Base-by-base conservation (phyloP, 225 moss, liverwort and hornwort genomes). In the Takakia lepidozioides region DNA sequence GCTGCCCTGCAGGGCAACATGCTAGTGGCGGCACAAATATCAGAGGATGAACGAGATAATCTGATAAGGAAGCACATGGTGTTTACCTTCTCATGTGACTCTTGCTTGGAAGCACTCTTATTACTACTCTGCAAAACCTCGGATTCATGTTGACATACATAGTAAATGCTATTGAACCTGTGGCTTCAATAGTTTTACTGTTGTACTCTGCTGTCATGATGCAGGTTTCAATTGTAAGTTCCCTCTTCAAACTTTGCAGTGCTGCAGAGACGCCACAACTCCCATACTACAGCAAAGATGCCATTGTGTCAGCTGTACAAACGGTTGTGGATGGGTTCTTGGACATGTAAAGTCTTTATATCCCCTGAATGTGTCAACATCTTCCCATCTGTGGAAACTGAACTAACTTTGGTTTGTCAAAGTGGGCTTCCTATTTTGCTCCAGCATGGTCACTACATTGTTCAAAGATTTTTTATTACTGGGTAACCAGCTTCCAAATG, bases 311-410 rank as follows among this genome's bases (percentile, higher is more conserved):
- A 19, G 65, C 87, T 20, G 75, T 87, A 18, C 86, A 75, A 69
- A 63, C 69, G 48, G 79, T 87, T 54, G 95, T 98, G 29, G 95
- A 98, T 78, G 90, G 85, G 0, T 98, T 98, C 64, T 62, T 90
- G 53, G 90, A 98, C 43, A 82, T 82, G 89, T 86, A 65, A 37
- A 61, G 27, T 24, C 27, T 46, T 18, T 17, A 1, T 19, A 20
- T n/a, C n/a, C n/a, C n/a, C n/a, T n/a, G n/a, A n/a, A n/a, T n/a
- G n/a, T n/a, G n/a, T n/a, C n/a, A n/a, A n/a, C n/a, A n/a, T n/a
- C n/a, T n/a, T n/a, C n/a, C n/a, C n/a, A n/a, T n/a, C n/a, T n/a
- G n/a, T n/a, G n/a, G n/a, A n/a, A n/a, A 19, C 13, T 53, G 3
- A 19, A 35, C 22, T 2, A 30, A 29, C 35, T 24, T 8, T 20